Conservation (phyloP, 768 basidiomycete genomes). For the Naganishia antarctica region DNA sequence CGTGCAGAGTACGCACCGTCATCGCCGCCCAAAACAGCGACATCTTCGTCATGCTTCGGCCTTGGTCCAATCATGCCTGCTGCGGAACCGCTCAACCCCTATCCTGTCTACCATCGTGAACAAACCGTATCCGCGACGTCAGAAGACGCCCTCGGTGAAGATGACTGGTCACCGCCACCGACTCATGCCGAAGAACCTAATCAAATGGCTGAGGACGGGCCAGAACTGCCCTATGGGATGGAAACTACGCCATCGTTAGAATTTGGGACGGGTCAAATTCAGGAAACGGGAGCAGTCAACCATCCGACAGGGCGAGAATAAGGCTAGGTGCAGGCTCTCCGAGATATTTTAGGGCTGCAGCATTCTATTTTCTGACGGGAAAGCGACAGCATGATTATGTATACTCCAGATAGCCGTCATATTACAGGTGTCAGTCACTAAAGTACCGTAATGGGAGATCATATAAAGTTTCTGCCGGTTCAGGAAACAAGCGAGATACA, state of each 20-base stretch:
- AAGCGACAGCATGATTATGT: too few relatives aligned
- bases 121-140: slow-evolving; percentile 4
- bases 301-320: too few relatives aligned
- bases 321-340: too few relatives aligned
- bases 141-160: slow-evolving; percentile 9
- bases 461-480: too few relatives aligned
- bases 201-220: background rate
- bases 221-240: slow-evolving; percentile 15
- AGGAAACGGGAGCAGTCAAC: too few relatives aligned
- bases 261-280: background rate
- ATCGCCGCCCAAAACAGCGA: background rate
- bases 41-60: too few relatives aligned
- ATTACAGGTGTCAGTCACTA: too few relatives aligned
- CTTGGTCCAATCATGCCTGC: background rate
- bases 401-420: too few relatives aligned
- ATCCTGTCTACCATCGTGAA: slow-evolving; percentile 1
- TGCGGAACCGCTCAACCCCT: background rate
- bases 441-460: too few relatives aligned
- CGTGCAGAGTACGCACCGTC: background rate
- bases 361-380: too few relatives aligned
- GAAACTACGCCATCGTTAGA: background rate
- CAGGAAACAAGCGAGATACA: too few relatives aligned
- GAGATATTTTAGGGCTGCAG: too few relatives aligned
- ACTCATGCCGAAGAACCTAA: background rate
- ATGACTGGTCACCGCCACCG: background rate